Conservation (phyloP, 441 rosid species). For the Bruguiera hainesii region DNA sequence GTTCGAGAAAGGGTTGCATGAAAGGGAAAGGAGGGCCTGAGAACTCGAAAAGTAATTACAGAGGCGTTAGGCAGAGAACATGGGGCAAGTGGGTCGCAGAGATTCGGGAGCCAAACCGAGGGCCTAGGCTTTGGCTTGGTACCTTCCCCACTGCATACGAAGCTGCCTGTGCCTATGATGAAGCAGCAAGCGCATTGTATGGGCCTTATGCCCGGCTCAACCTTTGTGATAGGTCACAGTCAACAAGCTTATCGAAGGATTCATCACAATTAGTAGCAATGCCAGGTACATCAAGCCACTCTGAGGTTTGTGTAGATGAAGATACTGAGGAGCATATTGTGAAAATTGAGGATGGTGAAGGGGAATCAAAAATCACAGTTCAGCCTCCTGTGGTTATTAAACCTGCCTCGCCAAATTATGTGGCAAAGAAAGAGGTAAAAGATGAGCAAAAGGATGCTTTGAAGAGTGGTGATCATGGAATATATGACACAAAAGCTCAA, state of each 20-base stretch:
- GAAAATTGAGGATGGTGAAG: slow-evolving; percentile 23
- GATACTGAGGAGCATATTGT: slow-evolving; percentile 15
- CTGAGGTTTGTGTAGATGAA: slow-evolving; percentile 46
- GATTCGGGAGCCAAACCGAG: slow-evolving; percentile 68
- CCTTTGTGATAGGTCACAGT: slow-evolving; percentile 24
- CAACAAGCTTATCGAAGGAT: slow-evolving; percentile 7
- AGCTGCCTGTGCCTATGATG: slow-evolving; percentile 79
- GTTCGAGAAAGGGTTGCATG: slow-evolving; percentile 82
- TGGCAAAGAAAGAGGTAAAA: background rate
- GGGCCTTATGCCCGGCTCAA: slow-evolving; percentile 61
- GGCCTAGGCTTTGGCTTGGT: slow-evolving; percentile 75
- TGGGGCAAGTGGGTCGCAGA: slow-evolving; percentile 98
- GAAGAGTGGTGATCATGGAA: background rate
- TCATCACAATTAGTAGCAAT: slow-evolving; percentile 23
- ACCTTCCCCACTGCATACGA: slow-evolving; percentile 59
- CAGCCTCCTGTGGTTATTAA: background rate
- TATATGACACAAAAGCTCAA: background rate
- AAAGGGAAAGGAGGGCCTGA: slow-evolving; percentile 91
- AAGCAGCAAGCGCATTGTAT: slow-evolving; percentile 68
- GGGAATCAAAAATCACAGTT: slow-evolving; percentile 17
- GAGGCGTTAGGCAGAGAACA: slow-evolving; percentile 85
- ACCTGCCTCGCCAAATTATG: background rate
- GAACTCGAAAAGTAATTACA: slow-evolving; percentile 41
- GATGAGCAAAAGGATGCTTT: background rate
- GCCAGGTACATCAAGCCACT: slow-evolving; percentile 31